Conservation (phyloP, 2,329 filamentous ascomycete species). For the Venturia oleaginea region DNA sequence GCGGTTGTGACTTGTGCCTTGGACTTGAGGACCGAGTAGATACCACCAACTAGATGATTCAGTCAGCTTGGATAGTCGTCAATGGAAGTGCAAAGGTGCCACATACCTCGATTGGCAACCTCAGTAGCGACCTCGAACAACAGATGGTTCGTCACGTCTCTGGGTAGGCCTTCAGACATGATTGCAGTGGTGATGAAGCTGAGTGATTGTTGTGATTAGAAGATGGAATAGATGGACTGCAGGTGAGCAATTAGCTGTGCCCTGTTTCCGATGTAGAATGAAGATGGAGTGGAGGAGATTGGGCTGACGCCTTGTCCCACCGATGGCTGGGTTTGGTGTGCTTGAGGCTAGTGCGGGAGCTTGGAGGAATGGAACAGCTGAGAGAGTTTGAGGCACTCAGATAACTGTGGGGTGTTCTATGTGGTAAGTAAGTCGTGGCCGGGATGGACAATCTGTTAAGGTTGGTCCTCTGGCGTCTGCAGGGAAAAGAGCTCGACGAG, state of each 20-base stretch:
- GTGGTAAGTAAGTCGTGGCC: neutral
- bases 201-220: neutral
- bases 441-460: neutral
- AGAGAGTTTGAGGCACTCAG: neutral
- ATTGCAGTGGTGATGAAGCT: neutral
- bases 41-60: constrained; percentile 71
- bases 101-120: constrained; percentile 84
- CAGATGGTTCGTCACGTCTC: constrained; percentile 88
- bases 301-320: neutral
- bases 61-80: neutral
- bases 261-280: neutral
- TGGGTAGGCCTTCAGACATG: constrained; percentile 4
- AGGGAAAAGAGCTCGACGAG: neutral
- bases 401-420: neutral
- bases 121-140: constrained; percentile 97
- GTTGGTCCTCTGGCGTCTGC: neutral
- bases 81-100: neutral
- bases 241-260: neutral
- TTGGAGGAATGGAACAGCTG: neutral
- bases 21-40: constrained; percentile 98
- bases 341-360: neutral
- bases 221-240: neutral
- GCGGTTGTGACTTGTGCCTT: constrained; percentile 96
- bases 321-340: neutral
- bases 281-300: neutral